A percentile compares a stretch with the other conserved stretches of the same genome.
These are phyloP conservation scores for Pseudogymnoascus sp. DNA, from an alignment of 2,329 filamentous ascomycete species.

Conservation along the genomic window DNA sequence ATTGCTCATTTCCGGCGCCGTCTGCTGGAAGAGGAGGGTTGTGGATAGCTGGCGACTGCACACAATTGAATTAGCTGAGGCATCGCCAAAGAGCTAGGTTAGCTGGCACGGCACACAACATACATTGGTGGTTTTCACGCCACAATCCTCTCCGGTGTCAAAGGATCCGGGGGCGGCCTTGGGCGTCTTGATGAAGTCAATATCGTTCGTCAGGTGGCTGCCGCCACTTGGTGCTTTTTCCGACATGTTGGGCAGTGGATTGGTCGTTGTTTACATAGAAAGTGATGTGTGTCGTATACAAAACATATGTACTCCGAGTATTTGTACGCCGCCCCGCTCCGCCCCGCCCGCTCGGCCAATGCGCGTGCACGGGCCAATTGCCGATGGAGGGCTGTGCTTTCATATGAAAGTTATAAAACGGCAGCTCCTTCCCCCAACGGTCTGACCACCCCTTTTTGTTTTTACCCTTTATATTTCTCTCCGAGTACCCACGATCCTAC, in stretches of 20 bases:
- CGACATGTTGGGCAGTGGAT: conserved; percentile 30
- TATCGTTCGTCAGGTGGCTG: conserved; percentile 13
- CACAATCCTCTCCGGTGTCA: conserved; percentile 21
- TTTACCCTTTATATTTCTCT: neutral
- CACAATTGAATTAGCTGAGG: neutral
- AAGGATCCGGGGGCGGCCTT: conserved; percentile 19
- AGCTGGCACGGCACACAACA: conserved; percentile 10
- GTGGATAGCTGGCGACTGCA: conserved; percentile 24
- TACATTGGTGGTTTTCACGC: conserved; percentile 23
- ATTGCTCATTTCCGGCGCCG: conserved; percentile 23
- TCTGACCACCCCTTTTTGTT: neutral
- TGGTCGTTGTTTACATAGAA: conserved; percentile 4
- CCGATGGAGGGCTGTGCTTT: neutral
- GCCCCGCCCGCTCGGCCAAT: neutral
- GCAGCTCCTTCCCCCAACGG: neutral
- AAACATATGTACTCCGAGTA: conserved; percentile 3
- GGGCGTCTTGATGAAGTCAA: conserved; percentile 25
- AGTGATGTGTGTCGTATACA: neutral
- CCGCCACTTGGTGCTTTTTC: conserved; percentile 28
- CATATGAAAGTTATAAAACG: neutral
- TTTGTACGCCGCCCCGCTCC: conserved; percentile 4
- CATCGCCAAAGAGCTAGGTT: conserved; percentile 1
- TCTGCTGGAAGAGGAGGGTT: conserved; percentile 20
- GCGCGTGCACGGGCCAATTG: neutral
- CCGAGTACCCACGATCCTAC: neutral